Conservation (phyloP, 2,329 filamentous ascomycete species). For the Paraconiothyrium brasiliense region DNA sequence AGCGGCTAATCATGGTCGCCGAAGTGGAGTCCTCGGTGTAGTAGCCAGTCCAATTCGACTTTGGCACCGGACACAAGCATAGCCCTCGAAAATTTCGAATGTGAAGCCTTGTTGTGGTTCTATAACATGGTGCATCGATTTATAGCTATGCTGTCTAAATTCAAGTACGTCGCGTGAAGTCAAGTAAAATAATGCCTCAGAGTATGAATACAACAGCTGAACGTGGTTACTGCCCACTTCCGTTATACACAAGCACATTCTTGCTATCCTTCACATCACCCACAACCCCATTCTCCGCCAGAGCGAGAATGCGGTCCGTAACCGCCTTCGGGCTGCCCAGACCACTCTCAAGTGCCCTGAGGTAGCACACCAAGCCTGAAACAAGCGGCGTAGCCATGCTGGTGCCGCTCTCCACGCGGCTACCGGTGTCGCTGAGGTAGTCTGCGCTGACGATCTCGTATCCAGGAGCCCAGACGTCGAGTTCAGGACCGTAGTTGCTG, state of each 20-base stretch:
- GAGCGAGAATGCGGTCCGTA: background rate
- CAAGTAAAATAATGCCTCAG: background rate
- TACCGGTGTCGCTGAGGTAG: conserved; percentile 1
- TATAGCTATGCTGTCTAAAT: background rate
- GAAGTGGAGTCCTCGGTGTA: too few relatives aligned
- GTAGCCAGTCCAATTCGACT: too few relatives aligned
- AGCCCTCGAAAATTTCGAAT: too few relatives aligned
- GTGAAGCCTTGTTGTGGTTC: too few relatives aligned
- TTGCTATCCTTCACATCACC: conserved; percentile 1
- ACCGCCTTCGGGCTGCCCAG: conserved; percentile 6
- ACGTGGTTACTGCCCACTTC: conserved; percentile 3
- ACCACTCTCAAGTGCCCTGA: background rate
- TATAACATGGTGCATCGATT: background rate
- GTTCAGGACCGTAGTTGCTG: conserved; percentile 7
- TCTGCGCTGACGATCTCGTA: conserved; percentile 3
- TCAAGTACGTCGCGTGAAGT: background rate
- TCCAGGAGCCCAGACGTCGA: conserved; percentile 7
- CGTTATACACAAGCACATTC: conserved; percentile 14
- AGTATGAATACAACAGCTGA: background rate
- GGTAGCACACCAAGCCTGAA: conserved; percentile 6
- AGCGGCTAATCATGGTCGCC: too few relatives aligned
- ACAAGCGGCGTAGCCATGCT: conserved; percentile 10
- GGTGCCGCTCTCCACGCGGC: background rate
- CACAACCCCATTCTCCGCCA: conserved; percentile 1
- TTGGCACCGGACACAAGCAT: too few relatives aligned